Base-by-base conservation (phyloP, 164 flowering plant genomes). In the Piper longum region DNA sequence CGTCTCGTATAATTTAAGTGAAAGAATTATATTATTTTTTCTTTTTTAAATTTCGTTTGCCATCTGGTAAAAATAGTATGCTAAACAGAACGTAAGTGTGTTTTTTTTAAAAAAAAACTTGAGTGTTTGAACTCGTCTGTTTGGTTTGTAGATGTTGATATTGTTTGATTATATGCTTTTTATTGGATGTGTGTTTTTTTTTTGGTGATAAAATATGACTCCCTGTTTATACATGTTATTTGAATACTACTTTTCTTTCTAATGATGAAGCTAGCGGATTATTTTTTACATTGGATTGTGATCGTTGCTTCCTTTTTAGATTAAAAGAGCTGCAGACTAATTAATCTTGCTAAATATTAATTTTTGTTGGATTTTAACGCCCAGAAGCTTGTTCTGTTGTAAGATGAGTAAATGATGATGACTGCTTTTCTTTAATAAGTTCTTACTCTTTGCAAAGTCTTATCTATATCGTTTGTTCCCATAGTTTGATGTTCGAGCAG, bases 401-500 rank as follows among this genome's bases (percentile, higher is more conserved):
- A 55, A 55, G 7, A 55, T 17, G 19, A 55, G 17, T 13, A 55
- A 16, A 16, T 55, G 57, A 18, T 55, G 4, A 16, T 55, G 57
- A 55, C 3, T 55, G 17, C 0, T 55, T 7, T 55, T 4, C 19
- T 55, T 55, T 26, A 55, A 4, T 55, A 16, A 13, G 56, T 54
- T 54, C 19, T 55, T 1, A 55, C 26, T 57, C 8, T 7, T 26
- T 41, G 4, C 60, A 57, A 7, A 4, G 36, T 26, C 60, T 57
- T 42, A 57, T 36, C 52, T 48, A 48, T 26, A 0, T 18, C 7
- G 3, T 57, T 14, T 57, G 60, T 41, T 5, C 42, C 36, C 19
- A 40, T 17, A 5, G 48, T 41, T 45, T 3, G 42, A 60, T 77
- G 74, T 8, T 70, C 63, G 54, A n/a, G 57, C 44, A n/a, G 7